Base-by-base conservation (phyloP, 352 stramenopile genomes). In the Phytophthora macrochlamydospora region DNA sequence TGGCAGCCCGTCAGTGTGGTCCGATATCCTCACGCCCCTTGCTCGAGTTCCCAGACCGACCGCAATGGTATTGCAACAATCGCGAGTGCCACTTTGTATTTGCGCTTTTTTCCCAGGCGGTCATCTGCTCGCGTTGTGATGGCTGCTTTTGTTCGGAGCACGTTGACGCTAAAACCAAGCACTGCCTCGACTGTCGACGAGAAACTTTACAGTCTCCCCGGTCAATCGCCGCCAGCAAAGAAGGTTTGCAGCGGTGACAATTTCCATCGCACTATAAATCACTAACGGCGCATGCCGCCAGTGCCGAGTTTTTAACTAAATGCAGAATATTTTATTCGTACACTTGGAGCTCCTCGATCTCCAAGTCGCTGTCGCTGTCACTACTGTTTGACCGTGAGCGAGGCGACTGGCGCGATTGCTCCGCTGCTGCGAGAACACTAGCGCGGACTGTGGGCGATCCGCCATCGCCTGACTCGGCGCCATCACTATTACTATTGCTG, bases 11-110 rank as follows among this genome's bases (percentile, higher is more conserved):
- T 4, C 35, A 44, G 45, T 42, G 28, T 1, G 65, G 48, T 54
- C 52, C 67, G 40, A 37, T 59, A 33, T 30, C 51, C 11, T 38
- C 56, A 50, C 51, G 53, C 18, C 59, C 64, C 44, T 49, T 66
- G 14, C 66, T 90, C 0, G 66, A 82, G 51, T 91, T 93, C 35
- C 80, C 85, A 0, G 75, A 89, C 59, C 71, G 80, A 0, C 83
- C 85, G 12, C 65, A 74, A 55, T 93, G 85, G 85, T 93, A 91
- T 52, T 93, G 85, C 71, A 92, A 93, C 51, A 72, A 78, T 8
- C 40, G 51, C 1, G 56, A 75, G 2, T 93, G 85, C 56, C 83
- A 92, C 62, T 62, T 51, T 7, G 81, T 93, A 11, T 93, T 93
- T 37, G 69, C 74, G 35, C 79, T 93, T 61, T 92, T 92, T 54